Base-by-base conservation (phyloP, 106 monocot genomes). In the Triglochin maritima region DNA sequence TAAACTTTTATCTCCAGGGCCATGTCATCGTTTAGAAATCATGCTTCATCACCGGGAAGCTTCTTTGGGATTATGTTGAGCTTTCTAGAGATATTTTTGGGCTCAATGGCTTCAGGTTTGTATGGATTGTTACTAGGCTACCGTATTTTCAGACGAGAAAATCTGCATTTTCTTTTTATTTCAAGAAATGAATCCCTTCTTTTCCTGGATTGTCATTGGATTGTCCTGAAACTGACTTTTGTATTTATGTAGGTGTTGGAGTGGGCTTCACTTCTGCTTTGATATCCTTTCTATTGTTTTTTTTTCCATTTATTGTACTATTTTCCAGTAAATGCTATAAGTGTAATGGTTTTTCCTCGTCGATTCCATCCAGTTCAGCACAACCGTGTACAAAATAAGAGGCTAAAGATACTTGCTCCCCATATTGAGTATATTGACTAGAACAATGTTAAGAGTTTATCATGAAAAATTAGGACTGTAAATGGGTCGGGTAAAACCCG, bases 41-140 rank as follows among this genome's bases (percentile, higher is more conserved):
- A 86, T 72, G 76, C 83, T 61, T 77, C 91, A 52, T 77, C 88
- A 46, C 82, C 74, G 45, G 77, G 77, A 41, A 81, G 84, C 60
- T 75, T 92, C 47, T 76, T 98, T 65, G 53, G 88, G 60, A 61
- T 92, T 46, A 64, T 98, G 67, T 11, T 91, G 55, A 81, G 77
- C 14, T 98, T 98, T 79, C 84, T 98, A 47, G 96, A 98, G 83
- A 92, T 88, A 63, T 98, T 98, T 88, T 77, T 98, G 78, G 96
- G 96, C 42, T 98, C 96, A 49, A 10, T 91, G 78, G 88, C 86
- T 49, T 76, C 96, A 92, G 96, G 96, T 98, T 56, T 74, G 78
- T 56, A 46, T 57, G 5, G 14, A 6, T 14, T 14, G 15, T 41
- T 55, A 67, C 43, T 45, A 15, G 42, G 57, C n/a, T 52, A 8